Base-by-base conservation (phyloP, 1,284 basidiomycete genomes). In the Puccinia hordei region DNA sequence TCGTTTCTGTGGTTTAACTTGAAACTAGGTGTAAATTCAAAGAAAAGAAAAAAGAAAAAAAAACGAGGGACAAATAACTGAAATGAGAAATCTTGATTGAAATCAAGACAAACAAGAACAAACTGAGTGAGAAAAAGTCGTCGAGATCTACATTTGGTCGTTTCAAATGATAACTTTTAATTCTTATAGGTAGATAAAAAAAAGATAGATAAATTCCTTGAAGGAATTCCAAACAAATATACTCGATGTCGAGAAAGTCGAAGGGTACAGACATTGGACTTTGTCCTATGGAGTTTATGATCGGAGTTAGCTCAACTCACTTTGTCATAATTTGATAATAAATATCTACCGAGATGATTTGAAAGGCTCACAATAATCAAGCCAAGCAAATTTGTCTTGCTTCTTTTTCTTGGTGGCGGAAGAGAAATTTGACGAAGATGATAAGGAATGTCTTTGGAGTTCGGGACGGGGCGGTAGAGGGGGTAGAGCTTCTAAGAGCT, bases 361-460 rank as follows among this genome's bases (percentile, higher is more conserved):
- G 6, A n/a, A 65, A 65, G 15, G 65, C 65, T 66, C 15, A 66
- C 65, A 66, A 66, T 66, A 66, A 46, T 46, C 38, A 24, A 66
- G n/a, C 65, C 65, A 66, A 6, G 65, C 65, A n/a, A 66, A 66
- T 44, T 66, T 41, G n/a, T 66, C 65, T 66, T 66, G 41, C 44
- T 66, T 66, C 12, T 66, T 24, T 66, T 66, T 66, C 65, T 38
- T 44, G 22, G 65, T 24, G 5, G 65, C 15, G 44, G 22, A 33
- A 19, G 59, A 35, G 30, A 61, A 10, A 35, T 66, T 33, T 15
- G 41, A 35, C 2, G 22, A 35, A 13, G 57, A 30, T 61, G 57
- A 61, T 61, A 61, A 61, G 5, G 57, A 61, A 35, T 8, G 27
- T 66, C 19, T n/a, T 46, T 66, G 35, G 27, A n/a, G 38, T 66